A percentile compares a stretch with the other conserved stretches of the same genome.
These are phyloP conservation scores for Cudoniella acicularis DNA, from an alignment of 495 filamentous ascomycete species.

Conservation along the genomic window DNA sequence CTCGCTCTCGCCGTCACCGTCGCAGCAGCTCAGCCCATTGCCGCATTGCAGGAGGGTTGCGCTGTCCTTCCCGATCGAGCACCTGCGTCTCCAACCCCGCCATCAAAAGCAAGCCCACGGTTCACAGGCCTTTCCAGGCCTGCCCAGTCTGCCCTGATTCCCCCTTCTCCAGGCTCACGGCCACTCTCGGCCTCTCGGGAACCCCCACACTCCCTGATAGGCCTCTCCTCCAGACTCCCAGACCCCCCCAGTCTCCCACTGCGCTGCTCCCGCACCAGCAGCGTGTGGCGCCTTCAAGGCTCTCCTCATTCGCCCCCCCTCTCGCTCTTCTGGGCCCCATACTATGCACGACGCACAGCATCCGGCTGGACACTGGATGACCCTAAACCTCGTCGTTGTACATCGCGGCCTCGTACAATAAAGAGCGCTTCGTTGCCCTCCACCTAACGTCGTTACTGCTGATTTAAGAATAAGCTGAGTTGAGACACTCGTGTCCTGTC, in stretches of 20 bases:
- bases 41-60: background rate
- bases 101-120: conserved; percentile 1
- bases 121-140: background rate
- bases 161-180: no score
- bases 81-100: background rate
- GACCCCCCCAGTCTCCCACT: background rate
- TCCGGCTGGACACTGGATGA: conserved; percentile 7
- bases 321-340: background rate
- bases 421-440: conserved; percentile 7
- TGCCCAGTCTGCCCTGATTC: no score
- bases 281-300: background rate
- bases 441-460: background rate
- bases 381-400: background rate
- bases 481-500: conserved; percentile 8
- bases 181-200: no score
- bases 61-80: background rate
- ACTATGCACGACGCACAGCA: conserved; percentile 21
- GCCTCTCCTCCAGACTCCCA: background rate
- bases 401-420: conserved; percentile 2
- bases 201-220: background rate
- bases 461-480: conserved; percentile 9
- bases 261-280: background rate
- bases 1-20: no score
- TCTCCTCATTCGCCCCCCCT: background rate
- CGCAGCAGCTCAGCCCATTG: background rate